Evolutionary conservation across 495 filamentous ascomycete species (phyloP), one percentile per base, ranked within the genome.

Genomic region (Tetracladium setigerum): DNA sequence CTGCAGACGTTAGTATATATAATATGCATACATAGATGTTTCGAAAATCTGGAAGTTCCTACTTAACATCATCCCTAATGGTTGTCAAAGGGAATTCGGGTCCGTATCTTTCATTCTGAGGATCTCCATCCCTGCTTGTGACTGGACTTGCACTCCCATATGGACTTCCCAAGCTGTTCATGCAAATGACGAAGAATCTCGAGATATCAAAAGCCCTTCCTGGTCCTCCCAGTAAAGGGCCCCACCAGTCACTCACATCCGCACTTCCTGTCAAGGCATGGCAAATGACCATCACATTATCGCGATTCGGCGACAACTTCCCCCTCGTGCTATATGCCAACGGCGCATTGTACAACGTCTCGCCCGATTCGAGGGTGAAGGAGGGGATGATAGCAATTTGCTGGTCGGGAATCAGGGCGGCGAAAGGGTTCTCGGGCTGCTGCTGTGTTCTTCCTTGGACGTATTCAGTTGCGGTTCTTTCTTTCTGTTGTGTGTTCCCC

Each of bases 241-340:
- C 92, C 92, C 92, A 98, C 92, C 92, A 98, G 68, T 98, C 92
- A 49, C 80, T 78, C 22, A 96, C 92, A 69, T 98, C 92, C 46
- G 92, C 89, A 55, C 90, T 95, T 41, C 92, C 92, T 31, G 92
- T 95, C 54, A 98, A 67, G 34, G 92, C 92, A 69, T 98, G 92
- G 66, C 92, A 98, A 55, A 98, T 95, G 42, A 98, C 84, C 81
- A 98, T 82, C 45, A 76, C 88, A 79, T 98, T 98, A 70, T 95
- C 86, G 35, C 77, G 70, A 27, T 78, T 67, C 17, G 84, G 73
- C 0, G 86, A 84, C 17, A 98, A 74, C 41, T 72, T 71, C 51
- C 92, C 92, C 38, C 83, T 76, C 0, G 84, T 88, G 50, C 87
- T 96, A 72, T 95, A 98, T 19, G 92, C 92, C 44, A 98, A 77